A percentile compares a stretch with the other conserved stretches of the same genome.
Evolutionary conservation across 1,284 basidiomycete genomes (phyloP).

Genomic region (Phellopilus nigrolimitatus): DNA sequence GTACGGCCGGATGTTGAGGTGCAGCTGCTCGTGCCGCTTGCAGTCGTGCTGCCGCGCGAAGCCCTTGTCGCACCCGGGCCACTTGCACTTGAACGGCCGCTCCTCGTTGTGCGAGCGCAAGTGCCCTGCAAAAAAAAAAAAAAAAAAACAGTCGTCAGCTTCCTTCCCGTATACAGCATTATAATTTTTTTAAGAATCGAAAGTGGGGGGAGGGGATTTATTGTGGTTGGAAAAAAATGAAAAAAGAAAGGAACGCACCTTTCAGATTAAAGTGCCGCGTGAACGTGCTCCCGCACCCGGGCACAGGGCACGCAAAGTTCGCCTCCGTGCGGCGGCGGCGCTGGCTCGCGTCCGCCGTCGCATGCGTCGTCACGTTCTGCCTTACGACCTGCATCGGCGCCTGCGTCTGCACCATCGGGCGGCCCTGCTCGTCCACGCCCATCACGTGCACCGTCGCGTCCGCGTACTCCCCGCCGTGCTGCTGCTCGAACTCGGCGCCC

Average conservation of each 20-base stretch:
- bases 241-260: constrained; percentile 40
- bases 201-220: too few species aligned
- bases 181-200: too few species aligned
- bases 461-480: constrained; percentile 19
- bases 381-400: constrained; percentile 35
- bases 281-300: constrained; percentile 78
- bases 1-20: constrained; percentile 72
- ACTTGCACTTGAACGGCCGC: constrained; percentile 79
- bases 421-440: constrained; percentile 21
- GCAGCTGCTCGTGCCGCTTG: constrained; percentile 77
- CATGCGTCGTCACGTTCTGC: constrained; percentile 66
- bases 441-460: constrained; percentile 22
- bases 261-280: constrained; percentile 79
- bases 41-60: constrained; percentile 84
- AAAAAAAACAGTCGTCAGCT: not conserved
- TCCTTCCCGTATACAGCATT: too few species aligned
- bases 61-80: constrained; percentile 80
- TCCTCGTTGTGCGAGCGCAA: constrained; percentile 81
- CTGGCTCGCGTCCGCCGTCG: constrained; percentile 69
- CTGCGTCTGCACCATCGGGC: constrained; percentile 20
- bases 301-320: constrained; percentile 68
- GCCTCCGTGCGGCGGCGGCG: constrained; percentile 70
- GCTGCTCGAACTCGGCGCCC: constrained; percentile 18
- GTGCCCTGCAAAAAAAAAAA: constrained; percentile 46
- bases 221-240: too few species aligned